phyloP scores from a whole-genome alignment of 1,284 basidiomycete genomes.

The Testicularia cyperi region DNA sequence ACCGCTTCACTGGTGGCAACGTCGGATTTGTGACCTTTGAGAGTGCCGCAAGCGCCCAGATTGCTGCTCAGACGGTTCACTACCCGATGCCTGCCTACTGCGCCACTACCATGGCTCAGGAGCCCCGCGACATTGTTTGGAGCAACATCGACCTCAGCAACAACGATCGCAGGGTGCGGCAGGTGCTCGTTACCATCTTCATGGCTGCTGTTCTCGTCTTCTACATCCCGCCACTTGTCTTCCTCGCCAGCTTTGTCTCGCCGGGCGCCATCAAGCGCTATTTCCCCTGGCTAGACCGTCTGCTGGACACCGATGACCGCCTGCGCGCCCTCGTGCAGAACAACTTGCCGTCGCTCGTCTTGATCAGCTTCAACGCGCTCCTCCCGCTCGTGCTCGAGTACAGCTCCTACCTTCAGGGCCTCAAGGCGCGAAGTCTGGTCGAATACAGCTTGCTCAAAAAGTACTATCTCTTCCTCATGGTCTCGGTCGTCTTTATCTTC shows the following conservation, averaged over 20 bases:
- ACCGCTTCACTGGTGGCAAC: conserved; percentile 64
- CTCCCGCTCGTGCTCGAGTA: conserved; percentile 88
- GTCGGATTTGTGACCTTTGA: conserved; percentile 96
- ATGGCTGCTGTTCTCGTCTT: conserved; percentile 68
- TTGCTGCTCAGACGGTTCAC: conserved; percentile 82
- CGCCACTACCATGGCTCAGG: conserved; percentile 68
- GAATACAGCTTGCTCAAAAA: conserved; percentile 92
- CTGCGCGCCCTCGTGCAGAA: conserved; percentile 87
- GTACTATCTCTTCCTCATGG: conserved; percentile 77
- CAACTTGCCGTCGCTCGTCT: conserved; percentile 82
- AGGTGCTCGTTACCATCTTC: conserved; percentile 62
- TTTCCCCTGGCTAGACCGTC: conserved; percentile 74
- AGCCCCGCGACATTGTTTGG: conserved; percentile 96
- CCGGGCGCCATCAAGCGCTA: conserved; percentile 88
- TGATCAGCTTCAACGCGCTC: conserved; percentile 85
- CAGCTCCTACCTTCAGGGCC: conserved; percentile 79
- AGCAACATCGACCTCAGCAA: conserved; percentile 72
- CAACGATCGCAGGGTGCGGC: conserved; percentile 52
- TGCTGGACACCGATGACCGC: conserved; percentile 78
- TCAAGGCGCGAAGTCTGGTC: conserved; percentile 82
- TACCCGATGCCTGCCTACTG: conserved; percentile 53
- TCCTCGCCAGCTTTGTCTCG: conserved; percentile 79
- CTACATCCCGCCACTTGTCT: conserved; percentile 60
- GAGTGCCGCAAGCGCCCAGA: conserved; percentile 89
- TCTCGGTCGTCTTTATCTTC: conserved; percentile 95